Conservation (phyloP, 148 eudicot species). For the Spergularia bocconei region DNA sequence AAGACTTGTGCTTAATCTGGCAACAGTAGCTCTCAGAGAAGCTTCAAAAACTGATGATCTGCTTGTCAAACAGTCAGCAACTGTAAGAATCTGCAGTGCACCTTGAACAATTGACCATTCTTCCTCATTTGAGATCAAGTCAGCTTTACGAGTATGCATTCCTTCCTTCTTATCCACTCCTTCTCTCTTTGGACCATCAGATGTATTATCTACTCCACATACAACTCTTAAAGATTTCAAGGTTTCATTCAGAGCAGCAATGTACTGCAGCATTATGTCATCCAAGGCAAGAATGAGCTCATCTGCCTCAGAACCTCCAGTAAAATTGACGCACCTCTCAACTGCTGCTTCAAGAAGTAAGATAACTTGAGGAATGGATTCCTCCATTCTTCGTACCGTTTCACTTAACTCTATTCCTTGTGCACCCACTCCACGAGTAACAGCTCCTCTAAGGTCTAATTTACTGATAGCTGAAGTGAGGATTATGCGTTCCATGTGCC, state of each 20-base stretch:
- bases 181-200: conserved; percentile 59
- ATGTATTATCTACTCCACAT: conserved; percentile 67
- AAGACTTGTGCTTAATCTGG: conserved; percentile 85
- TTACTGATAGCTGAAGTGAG: conserved; percentile 77
- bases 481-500: conserved; percentile 87
- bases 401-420: conserved; percentile 98
- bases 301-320: conserved; percentile 97
- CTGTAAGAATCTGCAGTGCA: conserved; percentile 90
- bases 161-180: conserved; percentile 76
- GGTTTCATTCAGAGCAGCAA: conserved; percentile 74
- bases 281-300: conserved; percentile 79
- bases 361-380: conserved; percentile 91
- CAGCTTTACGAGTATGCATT: conserved; percentile 62
- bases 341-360: conserved; percentile 86
- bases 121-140: conserved; percentile 82
- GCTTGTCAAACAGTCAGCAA: conserved; percentile 87
- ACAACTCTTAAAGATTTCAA: conserved; percentile 72
- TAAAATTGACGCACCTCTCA: conserved; percentile 86
- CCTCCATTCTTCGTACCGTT: conserved; percentile 97
- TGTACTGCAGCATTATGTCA: conserved; percentile 79
- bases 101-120: conserved; percentile 99
- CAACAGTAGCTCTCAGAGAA: conserved; percentile 84
- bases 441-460: conserved; percentile 93
- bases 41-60: conserved; percentile 97
- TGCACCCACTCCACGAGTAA: conserved; percentile 78